phyloP scores from a whole-genome alignment of 2,329 filamentous ascomycete genomes.

The Epicoccum sorghinum region DNA sequence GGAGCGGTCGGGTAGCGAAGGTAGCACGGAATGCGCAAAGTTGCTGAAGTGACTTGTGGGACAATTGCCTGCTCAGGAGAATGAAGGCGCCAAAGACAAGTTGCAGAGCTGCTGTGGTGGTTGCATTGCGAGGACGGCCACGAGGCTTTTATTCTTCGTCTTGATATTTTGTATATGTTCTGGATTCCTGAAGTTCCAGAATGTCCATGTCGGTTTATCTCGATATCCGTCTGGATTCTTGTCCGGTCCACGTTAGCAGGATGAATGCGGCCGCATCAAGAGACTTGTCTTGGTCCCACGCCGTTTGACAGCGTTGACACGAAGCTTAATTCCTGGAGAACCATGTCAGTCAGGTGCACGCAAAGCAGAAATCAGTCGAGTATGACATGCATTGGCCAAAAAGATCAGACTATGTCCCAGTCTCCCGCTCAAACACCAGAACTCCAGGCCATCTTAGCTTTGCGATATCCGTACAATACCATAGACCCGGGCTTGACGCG shows the following conservation, averaged over 20 bases:
- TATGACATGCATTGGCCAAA: slow-evolving; percentile 24
- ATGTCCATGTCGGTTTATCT: slow-evolving; percentile 32
- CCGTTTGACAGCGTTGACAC: slow-evolving; percentile 17
- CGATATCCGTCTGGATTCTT: slow-evolving; percentile 26
- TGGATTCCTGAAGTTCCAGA: slow-evolving; percentile 43
- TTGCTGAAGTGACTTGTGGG: slow-evolving; percentile 16
- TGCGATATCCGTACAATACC: slow-evolving; percentile 37
- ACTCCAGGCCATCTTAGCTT: slow-evolving; percentile 35
- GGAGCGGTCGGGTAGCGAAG: slow-evolving; percentile 17
- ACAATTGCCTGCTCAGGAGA: slow-evolving; percentile 17
- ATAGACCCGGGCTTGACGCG: slow-evolving; percentile 23
- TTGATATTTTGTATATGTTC: slow-evolving; percentile 25
- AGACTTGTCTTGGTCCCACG: slow-evolving; percentile 33
- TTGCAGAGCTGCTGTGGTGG: slow-evolving; percentile 12
- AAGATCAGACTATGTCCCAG: slow-evolving; percentile 29
- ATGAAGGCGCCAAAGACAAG: slow-evolving; percentile 21
- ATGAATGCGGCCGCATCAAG: slow-evolving; percentile 33
- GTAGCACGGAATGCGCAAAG: slow-evolving; percentile 28
- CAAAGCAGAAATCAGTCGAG: slow-evolving; percentile 19
- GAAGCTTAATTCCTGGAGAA: slow-evolving; percentile 10
- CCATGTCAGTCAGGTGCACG: slow-evolving; percentile 1
- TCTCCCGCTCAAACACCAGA: slow-evolving; percentile 35
- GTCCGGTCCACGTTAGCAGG: slow-evolving; percentile 16
- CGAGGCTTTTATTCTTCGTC: slow-evolving; percentile 37
- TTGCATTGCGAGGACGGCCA: slow-evolving; percentile 20